Base-by-base conservation (phyloP, 2,329 filamentous ascomycete species). In the Nigrograna mackinnonii region DNA sequence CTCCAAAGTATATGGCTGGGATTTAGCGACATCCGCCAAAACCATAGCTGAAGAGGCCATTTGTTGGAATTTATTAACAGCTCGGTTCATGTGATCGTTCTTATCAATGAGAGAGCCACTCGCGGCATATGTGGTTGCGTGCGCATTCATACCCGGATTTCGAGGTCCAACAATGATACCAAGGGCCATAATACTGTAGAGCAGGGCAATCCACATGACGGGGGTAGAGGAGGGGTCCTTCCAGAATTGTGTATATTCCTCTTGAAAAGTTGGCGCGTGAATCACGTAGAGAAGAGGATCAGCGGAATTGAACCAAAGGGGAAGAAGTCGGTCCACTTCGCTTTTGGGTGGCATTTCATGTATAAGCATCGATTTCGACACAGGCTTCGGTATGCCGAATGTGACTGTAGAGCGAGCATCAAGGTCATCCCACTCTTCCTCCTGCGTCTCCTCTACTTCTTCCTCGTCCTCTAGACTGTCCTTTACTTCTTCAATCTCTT, bases 401-500 rank as follows among this genome's bases (percentile, higher is more conserved):
- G 56, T 54, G 16, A 59, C 46, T 6, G 50, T 47, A 3, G 52
- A 57, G 11, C 52, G 47, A n/a, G 48, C 46, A 34, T 46, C 35
- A 24, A 38, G 22, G 16, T 50, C 32, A 22, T 52, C 43, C 53
- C 55, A 57, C 9, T 38, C 47, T 20, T 61, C 56, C 32, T 54
- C 49, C 9, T 41, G 37, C 4, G 26, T 5, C 19, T 48, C 41
- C 11, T 48, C 44, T 22, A 26, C 36, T n/a, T 46, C 51, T 13
- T 52, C 54, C n/a, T 52, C 48, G 2, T 50, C 49, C 1, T 55
- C 54, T n/a, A 60, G 46, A 35, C 50, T 52, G 24, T 53, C 50
- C 37, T 55, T 61, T 11, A 62, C 56, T 33, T 61, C 56, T 34
- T 53, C 51, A n/a, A 62, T 58, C 45, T 62, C 59, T 31, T 60